phyloP scores from a whole-genome alignment of 768 basidiomycete genomes.

The Heimioporus sp. region DNA sequence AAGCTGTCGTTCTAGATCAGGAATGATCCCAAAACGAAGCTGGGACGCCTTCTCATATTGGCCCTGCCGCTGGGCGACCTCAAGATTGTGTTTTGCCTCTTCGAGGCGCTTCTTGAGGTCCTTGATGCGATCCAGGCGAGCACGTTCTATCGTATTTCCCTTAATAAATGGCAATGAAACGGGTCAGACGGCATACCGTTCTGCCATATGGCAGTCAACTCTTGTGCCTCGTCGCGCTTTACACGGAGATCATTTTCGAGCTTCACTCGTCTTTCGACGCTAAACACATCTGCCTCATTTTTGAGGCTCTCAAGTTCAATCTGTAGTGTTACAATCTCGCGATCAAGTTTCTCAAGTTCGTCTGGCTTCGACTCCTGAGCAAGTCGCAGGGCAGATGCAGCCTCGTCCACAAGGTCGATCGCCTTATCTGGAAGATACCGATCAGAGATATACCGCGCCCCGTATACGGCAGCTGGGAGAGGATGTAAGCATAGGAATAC shows the following conservation, averaged over 20 bases:
- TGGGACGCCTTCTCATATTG: constrained; percentile 80
- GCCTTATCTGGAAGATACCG: constrained; percentile 90
- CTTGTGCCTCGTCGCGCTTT: constrained; percentile 62
- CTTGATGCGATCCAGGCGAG: constrained; percentile 66
- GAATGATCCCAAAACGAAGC: constrained; percentile 83
- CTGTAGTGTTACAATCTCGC: constrained; percentile 82
- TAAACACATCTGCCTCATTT: constrained; percentile 84
- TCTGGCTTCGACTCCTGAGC: constrained; percentile 90
- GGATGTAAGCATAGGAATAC: background rate
- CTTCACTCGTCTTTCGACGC: constrained; percentile 64
- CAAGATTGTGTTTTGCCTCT: constrained; percentile 80
- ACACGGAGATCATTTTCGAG: constrained; percentile 61
- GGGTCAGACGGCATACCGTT: constrained; percentile 43
- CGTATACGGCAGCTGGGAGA: constrained; percentile 71
- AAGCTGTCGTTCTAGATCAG: constrained; percentile 70
- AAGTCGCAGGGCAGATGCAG: constrained; percentile 80
- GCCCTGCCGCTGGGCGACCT: constrained; percentile 88
- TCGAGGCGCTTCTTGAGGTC: constrained; percentile 73
- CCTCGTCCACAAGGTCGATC: constrained; percentile 92
- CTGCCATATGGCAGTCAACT: constrained; percentile 68
- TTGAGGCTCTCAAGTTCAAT: constrained; percentile 89
- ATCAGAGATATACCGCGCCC: constrained; percentile 82
- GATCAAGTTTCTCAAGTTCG: constrained; percentile 75
- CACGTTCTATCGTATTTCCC: constrained; percentile 48
- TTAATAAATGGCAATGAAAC: background rate